A percentile compares a stretch with the other conserved stretches of the same genome.
These are phyloP conservation scores for Eucalyptus tenuipes DNA, from an alignment of 345 rosid species.

Conservation along the genomic window DNA sequence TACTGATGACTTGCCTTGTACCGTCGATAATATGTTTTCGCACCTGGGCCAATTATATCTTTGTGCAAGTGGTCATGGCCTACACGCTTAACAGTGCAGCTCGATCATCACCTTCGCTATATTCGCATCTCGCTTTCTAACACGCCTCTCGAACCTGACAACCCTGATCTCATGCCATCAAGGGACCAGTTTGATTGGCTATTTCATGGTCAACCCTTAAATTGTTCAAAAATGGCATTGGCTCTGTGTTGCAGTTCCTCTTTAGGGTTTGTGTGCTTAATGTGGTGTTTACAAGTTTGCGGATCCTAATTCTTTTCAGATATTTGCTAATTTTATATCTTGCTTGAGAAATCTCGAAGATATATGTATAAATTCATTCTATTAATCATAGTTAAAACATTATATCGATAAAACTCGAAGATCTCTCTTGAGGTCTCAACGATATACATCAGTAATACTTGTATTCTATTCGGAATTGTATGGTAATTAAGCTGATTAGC, in stretches of 20 bases:
- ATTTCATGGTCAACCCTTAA: not conserved
- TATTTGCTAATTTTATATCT: not conserved
- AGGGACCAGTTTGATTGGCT: not conserved
- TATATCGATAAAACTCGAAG: not conserved
- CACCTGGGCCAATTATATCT: not conserved
- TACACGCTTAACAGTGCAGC: not conserved
- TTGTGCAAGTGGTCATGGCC: not conserved
- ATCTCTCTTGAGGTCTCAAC: accelerated
- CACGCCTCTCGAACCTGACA: not conserved
- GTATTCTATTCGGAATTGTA: accelerated
- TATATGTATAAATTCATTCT: not conserved
- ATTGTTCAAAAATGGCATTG: not conserved
- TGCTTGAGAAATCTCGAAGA: not conserved
- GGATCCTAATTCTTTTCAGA: not conserved
- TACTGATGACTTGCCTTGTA: not conserved
- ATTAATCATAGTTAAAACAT: not conserved
- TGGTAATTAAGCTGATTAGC: not conserved
- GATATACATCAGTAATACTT: not conserved
- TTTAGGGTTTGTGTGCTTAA: not conserved
- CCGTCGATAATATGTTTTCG: not conserved
- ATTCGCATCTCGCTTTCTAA: not conserved
- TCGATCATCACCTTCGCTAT: not conserved
- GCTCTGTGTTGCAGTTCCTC: not conserved
- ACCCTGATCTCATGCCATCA: not conserved
- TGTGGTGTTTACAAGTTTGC: not conserved